phyloP scores from a whole-genome alignment of 192 early-diverging fungal species.

The Podila horticola region DNA sequence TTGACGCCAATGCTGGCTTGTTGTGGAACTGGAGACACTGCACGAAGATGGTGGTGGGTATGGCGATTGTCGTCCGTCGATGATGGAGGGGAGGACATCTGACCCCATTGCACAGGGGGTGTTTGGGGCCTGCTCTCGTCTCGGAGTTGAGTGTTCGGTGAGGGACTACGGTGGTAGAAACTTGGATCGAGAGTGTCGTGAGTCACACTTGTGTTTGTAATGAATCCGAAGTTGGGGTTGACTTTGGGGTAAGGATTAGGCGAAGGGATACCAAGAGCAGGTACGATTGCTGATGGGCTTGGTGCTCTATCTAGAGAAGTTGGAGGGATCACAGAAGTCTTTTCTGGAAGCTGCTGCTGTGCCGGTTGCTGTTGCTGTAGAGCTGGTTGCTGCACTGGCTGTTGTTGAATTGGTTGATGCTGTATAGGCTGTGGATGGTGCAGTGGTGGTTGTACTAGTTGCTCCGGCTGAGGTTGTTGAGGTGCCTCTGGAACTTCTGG shows the following conservation, averaged over 20 bases:
- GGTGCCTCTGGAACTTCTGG: not conserved
- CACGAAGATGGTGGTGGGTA: slow-evolving; percentile 12
- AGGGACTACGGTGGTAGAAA: slow-evolving; percentile 2
- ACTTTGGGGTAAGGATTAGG: slow-evolving; percentile 3
- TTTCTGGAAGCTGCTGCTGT: not conserved
- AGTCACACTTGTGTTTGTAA: not conserved
- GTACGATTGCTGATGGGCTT: slow-evolving; percentile 22
- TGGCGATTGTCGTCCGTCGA: slow-evolving; percentile 16
- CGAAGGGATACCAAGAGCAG: slow-evolving; percentile 17
- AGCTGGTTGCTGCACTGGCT: not conserved
- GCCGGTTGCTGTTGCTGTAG: slow-evolving; percentile 4
- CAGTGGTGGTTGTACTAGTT: not conserved
- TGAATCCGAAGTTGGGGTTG: not conserved
- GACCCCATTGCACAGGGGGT: not conserved
- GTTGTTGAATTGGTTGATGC: not conserved
- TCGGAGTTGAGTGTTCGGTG: not conserved
- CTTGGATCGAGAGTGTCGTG: not conserved
- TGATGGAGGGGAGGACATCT: not conserved
- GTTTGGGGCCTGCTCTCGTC: not conserved
- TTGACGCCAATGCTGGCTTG: not conserved
- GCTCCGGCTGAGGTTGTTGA: not conserved
- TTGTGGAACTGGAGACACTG: not conserved
- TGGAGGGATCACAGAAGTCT: not conserved
- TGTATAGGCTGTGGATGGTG: slow-evolving; percentile 9
- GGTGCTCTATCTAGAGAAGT: not conserved